phyloP scores from a whole-genome alignment of 805 yeast species.

The Ogataea glucozyma region DNA sequence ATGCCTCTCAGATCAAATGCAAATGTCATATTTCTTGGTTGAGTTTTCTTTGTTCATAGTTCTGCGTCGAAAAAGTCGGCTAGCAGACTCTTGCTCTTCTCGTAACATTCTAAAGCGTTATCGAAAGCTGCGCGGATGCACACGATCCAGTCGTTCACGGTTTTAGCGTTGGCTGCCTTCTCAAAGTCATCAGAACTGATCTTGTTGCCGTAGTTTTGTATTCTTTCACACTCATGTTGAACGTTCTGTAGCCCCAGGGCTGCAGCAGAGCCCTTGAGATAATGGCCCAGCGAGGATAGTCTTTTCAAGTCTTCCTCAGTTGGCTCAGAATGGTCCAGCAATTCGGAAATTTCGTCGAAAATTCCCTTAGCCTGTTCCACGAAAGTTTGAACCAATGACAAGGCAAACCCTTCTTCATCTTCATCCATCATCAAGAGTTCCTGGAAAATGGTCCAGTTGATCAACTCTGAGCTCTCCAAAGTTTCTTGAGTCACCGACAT shows the following conservation, averaged over 20 bases:
- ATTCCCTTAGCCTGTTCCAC: conserved; percentile 88
- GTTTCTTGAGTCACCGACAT: conserved; percentile 32
- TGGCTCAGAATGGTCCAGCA: conserved; percentile 35
- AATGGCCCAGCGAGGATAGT: conserved; percentile 82
- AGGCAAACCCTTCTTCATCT: conserved; percentile 89
- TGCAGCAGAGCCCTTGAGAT: conserved; percentile 92
- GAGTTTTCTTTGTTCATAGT: conserved; percentile 15
- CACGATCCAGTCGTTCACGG: conserved; percentile 35
- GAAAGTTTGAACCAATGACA: conserved; percentile 75
- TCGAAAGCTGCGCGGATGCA: conserved; percentile 55
- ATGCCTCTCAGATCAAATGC: no score
- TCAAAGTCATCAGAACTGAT: conserved; percentile 30
- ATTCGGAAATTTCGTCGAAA: conserved; percentile 65
- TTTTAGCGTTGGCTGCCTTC: conserved; percentile 34
- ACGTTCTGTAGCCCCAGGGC: conserved; percentile 84
- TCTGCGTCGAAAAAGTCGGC: conserved; percentile 50
- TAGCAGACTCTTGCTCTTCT: conserved; percentile 49
- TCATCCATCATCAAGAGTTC: conserved; percentile 95
- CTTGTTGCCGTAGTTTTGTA: conserved; percentile 82
- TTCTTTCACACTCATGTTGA: conserved; percentile 86
- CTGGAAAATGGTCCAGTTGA: conserved; percentile 85
- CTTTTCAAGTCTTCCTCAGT: conserved; percentile 49
- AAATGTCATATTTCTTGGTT: no score
- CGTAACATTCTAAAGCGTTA: conserved; percentile 52
- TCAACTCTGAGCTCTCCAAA: conserved; percentile 55